Base-by-base conservation (phyloP, 805 yeast genomes). In the Myxozyma mucilagina region DNA sequence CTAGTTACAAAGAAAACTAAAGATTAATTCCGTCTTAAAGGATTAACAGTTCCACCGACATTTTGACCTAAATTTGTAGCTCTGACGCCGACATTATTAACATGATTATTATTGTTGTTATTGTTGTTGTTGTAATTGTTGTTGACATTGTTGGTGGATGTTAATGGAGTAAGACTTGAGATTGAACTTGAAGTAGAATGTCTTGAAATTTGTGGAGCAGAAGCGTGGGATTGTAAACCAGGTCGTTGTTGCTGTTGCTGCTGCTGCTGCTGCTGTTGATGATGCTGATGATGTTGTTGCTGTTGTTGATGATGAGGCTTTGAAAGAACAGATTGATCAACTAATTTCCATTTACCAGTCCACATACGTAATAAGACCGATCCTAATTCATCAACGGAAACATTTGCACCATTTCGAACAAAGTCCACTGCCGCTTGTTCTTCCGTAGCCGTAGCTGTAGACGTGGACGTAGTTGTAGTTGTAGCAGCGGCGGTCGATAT, bases 311-410 rank as follows among this genome's bases (percentile, higher is more conserved):
- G 52, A 9, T 36, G 47, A 24, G 44, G 24, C 24, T 11, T 42
- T 44, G 8, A n/a, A 13, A 14, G 43, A n/a, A 18, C 42, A 16
- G 36, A 16, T 14, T 57, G 54, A 20, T 63, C 67, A n/a, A 61
- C 47, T n/a, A 63, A 16, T 35, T 51, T 48, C 67, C 67, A 63
- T 29, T 43, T 36, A 6, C 67, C 67, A 31, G 20, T 49, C 67
- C 67, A 63, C 60, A 63, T 44, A 39, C 56, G 44, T 35, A 32
- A 51, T 36, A 63, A 29, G 9, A 54, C 62, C 20, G 11, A 20
- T 11, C 49, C 51, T 4, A 63, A 32, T 7, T 63, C 59, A 6
- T 45, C 61, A 4, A 14, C 20, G 9, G 43, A 18, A 8, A 24
- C 42, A 2, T 42, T 4, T 3, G 20, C 29, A 16, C 48, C 52